Percentiles rank a stretch among this genome's conserved stretches.
Evolutionary conservation across 2,329 filamentous ascomycete species (phyloP).

Genomic region (Venturia effusa): DNA sequence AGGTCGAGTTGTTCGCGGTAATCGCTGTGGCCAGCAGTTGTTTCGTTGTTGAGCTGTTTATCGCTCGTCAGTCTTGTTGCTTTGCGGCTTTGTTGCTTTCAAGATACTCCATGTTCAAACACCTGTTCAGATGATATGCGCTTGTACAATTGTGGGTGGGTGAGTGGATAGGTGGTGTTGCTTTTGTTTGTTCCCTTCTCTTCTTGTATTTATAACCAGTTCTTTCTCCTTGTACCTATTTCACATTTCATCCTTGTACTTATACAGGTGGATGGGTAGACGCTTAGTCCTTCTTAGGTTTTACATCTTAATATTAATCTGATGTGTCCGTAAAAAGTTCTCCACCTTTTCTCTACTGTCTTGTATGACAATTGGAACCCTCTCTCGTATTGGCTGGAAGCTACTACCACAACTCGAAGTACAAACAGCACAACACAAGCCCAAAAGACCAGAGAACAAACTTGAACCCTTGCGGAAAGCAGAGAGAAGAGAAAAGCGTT

Average conservation of each 20-base stretch:
- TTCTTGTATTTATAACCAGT: background rate
- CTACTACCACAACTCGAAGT: too few species aligned
- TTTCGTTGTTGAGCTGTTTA: slow-evolving; percentile 41
- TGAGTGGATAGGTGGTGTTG: too few species aligned
- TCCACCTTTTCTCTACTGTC: too few species aligned
- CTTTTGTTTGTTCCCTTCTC: background rate
- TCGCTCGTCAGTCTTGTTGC: slow-evolving; percentile 16
- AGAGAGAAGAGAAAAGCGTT: background rate
- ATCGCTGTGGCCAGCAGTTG: slow-evolving; percentile 64
- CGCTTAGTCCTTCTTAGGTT: background rate
- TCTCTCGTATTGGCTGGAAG: too few species aligned
- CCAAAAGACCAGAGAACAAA: too few species aligned
- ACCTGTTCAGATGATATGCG: background rate
- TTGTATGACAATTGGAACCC: too few species aligned
- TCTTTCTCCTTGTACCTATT: background rate
- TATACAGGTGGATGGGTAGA: background rate
- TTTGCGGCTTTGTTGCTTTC: background rate
- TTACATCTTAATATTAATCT: background rate
- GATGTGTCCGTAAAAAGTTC: too few species aligned
- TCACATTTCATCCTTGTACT: background rate
- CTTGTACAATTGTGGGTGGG: background rate
- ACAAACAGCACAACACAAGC: too few species aligned
- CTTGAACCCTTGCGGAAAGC: too few species aligned
- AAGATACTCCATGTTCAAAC: background rate
- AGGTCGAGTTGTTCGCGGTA: slow-evolving; percentile 82